Base-by-base conservation (phyloP, 495 filamentous ascomycete species). In the Darksidea phi region DNA sequence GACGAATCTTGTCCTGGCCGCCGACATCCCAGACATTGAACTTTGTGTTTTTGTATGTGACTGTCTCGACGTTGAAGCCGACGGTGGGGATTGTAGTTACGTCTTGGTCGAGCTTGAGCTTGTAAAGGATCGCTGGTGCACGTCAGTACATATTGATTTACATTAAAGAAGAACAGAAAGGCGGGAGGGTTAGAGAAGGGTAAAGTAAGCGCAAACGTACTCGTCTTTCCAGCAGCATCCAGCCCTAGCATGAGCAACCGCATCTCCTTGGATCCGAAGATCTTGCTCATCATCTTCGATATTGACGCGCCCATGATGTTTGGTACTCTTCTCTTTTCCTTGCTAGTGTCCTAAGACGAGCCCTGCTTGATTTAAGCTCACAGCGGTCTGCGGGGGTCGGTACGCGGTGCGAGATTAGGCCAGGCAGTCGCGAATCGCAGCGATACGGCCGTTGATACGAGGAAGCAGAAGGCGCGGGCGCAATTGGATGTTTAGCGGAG, bases 1-100 rank as follows among this genome's bases (percentile, higher is more conserved):
- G 94, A 50, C 94, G 83, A 67, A 98, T 98, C 85, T 97, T 97
- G 84, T 98, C 94, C 81, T 98, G 94, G 67, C 94, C 94, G 74
- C 94, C 94, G 32, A 98, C 94, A 79, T 98, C 94, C 94, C 94
- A 98, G 57, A 98, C 91, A 69, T 96, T 97, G 82, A 98, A 98
- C 74, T 97, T 96, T 73, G 96, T 90, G 72, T 98, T 98, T 81
- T 96, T 96, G 78, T 96, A 95, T 51, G 91, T 95, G 58, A 98
- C 90, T n/a, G 90, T 95, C 79, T 98, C 94, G 71, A 98, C 94
- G 79, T 98, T 98, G 81, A 98, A 98, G 56, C 94, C 95, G 68
- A 97, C 94, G 28, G 94, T 97, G 24, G 94, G 94, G 67, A 99
- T 97, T n/a, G 95, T 97, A 48, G 95, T 97, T 67, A 99, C 91